Base-by-base conservation (phyloP, 495 filamentous ascomycete genomes). In the Bathelium albidoporum region DNA sequence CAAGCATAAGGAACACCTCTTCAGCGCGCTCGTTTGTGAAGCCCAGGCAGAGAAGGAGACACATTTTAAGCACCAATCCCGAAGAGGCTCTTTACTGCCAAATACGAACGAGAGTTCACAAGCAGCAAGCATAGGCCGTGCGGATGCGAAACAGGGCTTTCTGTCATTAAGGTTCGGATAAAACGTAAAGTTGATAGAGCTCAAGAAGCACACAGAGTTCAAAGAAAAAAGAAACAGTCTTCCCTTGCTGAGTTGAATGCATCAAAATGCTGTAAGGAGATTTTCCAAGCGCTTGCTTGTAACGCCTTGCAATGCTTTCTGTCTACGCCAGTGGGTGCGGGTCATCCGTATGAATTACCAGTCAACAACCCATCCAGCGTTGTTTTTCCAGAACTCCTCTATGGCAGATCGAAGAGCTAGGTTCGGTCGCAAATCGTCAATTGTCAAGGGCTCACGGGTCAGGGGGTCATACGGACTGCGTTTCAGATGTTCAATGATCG, bases 301-400 rank as follows among this genome's bases (percentile, higher is more conserved):
- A 10, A 2, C 24, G 7, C 49, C 49, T 10, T 55, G 49, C 49
- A 55, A 55, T 55, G 49, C 49, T 29, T 10, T 7, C n/a, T 20
- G n/a, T n/a, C n/a, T 55, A 18, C 49, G 20, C 49, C 24, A 55
- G 9, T 28, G 9, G 16, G 29, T 55, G 20, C 24, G 16, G n/a
- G 24, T 10, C 16, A 14, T 28, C 12, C 7, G 20, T 22, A 12
- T 32, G 29, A n/a, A 68, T 72, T 75, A 97, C 85, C 87, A 98
- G 71, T 97, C 94, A 10, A 87, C 89, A 20, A 91, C 89, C 93
- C 94, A 97, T 29, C 93, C 94, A 16, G 68, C 68, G 72, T 96
- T 96, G 63, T 89, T 78, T 16, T 87, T 78, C 66, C 96, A 73
- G 69, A 95, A 97, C 59, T 90, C 87, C 36, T 87, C 85, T 70